Percentiles rank a stretch among this genome's conserved stretches.
Evolutionary conservation across 495 filamentous ascomycete genomes (phyloP).

Genomic region (Penicillium arizonense): DNA sequence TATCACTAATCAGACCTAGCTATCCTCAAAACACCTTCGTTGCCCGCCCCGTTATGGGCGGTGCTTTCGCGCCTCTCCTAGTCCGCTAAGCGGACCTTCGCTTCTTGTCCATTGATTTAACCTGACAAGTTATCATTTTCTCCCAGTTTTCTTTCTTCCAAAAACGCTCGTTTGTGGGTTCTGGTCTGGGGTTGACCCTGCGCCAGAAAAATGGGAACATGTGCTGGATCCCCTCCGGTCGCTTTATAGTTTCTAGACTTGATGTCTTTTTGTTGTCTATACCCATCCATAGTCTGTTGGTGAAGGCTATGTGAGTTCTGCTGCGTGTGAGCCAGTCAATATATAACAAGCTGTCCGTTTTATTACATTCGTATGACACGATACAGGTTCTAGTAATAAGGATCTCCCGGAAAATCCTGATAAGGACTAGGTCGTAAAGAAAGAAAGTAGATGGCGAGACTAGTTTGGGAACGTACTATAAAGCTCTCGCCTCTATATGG

Average conservation of each 20-base stretch:
- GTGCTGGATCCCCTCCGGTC: slow-evolving; percentile 2
- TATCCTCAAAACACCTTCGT: slow-evolving; percentile 41
- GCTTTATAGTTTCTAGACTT: neutral
- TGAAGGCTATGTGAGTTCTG: neutral
- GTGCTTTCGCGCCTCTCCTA: slow-evolving; percentile 50
- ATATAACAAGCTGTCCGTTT: too few species aligned
- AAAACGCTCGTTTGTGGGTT: neutral
- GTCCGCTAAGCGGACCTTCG: slow-evolving; percentile 13
- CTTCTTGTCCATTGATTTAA: slow-evolving; percentile 24
- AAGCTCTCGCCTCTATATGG: too few species aligned
- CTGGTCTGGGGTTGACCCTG: neutral
- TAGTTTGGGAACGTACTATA: too few species aligned
- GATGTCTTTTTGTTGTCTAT: slow-evolving; percentile 7
- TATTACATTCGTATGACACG: too few species aligned
- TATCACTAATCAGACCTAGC: slow-evolving; percentile 17
- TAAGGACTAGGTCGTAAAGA: too few species aligned
- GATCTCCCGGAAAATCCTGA: too few species aligned
- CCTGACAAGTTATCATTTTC: neutral
- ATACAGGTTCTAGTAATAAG: too few species aligned
- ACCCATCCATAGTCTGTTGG: slow-evolving; percentile 10
- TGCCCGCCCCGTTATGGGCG: slow-evolving; percentile 57
- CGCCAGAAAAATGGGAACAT: neutral
- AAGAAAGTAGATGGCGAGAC: too few species aligned
- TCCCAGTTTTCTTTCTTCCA: too few species aligned
- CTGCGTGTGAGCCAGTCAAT: neutral